Evolutionary conservation across 2,329 filamentous ascomycete genomes (phyloP), one percentile per base, ranked within the genome.

Genomic region (Hortaea sp.): DNA sequence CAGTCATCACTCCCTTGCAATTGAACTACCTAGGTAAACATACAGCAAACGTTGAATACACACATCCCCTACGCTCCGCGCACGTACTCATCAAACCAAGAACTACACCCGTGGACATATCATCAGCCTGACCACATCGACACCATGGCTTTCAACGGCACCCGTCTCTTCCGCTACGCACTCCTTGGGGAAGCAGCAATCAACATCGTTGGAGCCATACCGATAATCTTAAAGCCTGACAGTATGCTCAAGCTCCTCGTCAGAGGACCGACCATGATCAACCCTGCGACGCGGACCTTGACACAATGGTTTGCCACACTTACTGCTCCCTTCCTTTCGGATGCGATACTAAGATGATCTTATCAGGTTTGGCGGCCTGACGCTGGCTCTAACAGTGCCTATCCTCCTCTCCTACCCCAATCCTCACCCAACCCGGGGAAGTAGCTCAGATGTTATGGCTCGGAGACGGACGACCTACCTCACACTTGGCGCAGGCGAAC

Each of bases 401-500:
- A 41, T 63, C 7, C 42, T 60, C 7, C 50, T 61, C 37, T 50
- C 49, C n/a, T 50, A 58, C 11, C 60, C 56, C 9, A 55, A 62
- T 41, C 54, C 50, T 3, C 13, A 34, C 1, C 43, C 40, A 13
- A 42, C 38, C 28, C 46, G 46, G 12, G 42, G 41, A n/a, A 47
- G 47, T 38, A 10, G 4, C 6, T 7, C 10, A 27, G 11, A 43
- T 2, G 49, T 49, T n/a, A 48, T 57, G 13, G 51, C 52, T 34
- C 50, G 49, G 20, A 44, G 59, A 27, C 44, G 42, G 12, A 44
- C 49, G 6, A 51, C 53, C 11, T 63, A 63, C 49, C 48, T 48
- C 32, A 51, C 44, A 9, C 49, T 61, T 28, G 57, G 48, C 9
- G 39, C 42, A 5, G 53, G 51, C 13, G 60, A 64, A 43, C 45